Percentiles rank a stretch among this genome's conserved stretches.
phyloP scores from a whole-genome alignment of 73 alveolate genomes.

The Paramecium octaurelia region DNA sequence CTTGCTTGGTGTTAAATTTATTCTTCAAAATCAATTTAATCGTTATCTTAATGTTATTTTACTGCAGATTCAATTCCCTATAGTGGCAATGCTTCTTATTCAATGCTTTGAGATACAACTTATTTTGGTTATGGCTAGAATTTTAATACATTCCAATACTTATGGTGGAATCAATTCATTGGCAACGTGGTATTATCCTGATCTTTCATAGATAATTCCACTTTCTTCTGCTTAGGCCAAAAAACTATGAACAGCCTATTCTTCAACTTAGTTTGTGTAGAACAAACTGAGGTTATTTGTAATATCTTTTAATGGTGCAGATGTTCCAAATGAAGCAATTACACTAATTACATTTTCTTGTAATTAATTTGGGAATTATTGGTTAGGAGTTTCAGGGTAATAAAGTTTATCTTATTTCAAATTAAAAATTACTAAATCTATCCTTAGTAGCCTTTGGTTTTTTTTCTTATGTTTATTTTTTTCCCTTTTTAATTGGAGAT shows the following conservation, averaged over 20 bases:
- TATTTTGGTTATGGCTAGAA: background rate
- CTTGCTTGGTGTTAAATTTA: background rate
- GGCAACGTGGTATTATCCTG: background rate
- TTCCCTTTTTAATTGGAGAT: background rate
- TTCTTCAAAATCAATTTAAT: background rate
- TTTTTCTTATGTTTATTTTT: background rate
- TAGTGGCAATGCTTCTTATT: background rate
- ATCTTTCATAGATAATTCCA: constrained; percentile 14
- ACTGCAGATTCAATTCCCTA: background rate
- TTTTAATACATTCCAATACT: background rate
- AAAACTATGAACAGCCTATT: background rate
- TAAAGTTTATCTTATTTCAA: background rate
- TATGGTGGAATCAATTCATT: background rate
- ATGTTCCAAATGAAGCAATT: background rate
- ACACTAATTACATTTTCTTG: background rate
- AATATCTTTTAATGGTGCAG: constrained; percentile 3
- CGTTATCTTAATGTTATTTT: background rate
- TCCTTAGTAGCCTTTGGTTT: background rate
- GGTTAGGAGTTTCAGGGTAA: background rate
- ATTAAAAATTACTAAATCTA: constrained; percentile 4
- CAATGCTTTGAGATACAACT: background rate
- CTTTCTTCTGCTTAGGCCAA: constrained; percentile 15
- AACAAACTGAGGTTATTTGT: background rate
- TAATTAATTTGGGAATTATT: constrained; percentile 2
- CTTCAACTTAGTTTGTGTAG: background rate